These are phyloP conservation scores for Trichoderma hamatum DNA, from an alignment of 2,329 filamentous ascomycete species.

Conservation along the genomic window DNA sequence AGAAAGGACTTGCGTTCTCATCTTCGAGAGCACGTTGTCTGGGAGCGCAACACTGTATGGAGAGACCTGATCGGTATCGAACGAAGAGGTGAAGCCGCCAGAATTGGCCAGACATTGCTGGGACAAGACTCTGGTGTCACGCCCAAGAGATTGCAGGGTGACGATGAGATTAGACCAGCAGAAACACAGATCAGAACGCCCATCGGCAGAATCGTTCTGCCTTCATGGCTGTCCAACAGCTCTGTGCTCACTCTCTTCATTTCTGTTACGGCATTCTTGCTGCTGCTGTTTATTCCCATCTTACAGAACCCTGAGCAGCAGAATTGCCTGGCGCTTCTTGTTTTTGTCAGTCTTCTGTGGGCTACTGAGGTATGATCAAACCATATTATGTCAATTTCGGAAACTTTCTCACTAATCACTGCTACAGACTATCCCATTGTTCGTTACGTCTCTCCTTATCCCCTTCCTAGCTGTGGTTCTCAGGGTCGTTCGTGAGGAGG, in stretches of 20 bases:
- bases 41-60: constrained; percentile 99
- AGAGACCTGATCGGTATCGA: constrained; percentile 98
- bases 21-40: constrained; percentile 93
- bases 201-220: constrained; percentile 73
- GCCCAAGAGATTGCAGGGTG: constrained; percentile 77
- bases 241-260: constrained; percentile 76
- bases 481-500: constrained; percentile 78
- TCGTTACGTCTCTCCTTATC: constrained; percentile 91
- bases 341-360: constrained; percentile 94
- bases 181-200: constrained; percentile 77
- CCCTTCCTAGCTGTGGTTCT: constrained; percentile 91
- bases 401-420: background rate
- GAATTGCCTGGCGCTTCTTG: constrained; percentile 89
- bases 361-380: constrained; percentile 76
- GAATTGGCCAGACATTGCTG: constrained; percentile 82
- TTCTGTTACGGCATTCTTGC: constrained; percentile 72
- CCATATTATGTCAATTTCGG: background rate
- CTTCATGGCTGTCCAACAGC: constrained; percentile 80
- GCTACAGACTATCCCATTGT: constrained; percentile 82
- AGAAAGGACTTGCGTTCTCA: constrained; percentile 87
- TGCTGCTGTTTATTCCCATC: constrained; percentile 75
- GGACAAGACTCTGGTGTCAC: constrained; percentile 71
- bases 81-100: constrained; percentile 89
- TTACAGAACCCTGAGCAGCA: constrained; percentile 89
- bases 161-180: constrained; percentile 65